Percentiles rank a stretch among this genome's conserved stretches.
Evolutionary conservation across 129 eudicot species (phyloP).

Genomic region (Apium graveolens): DNA sequence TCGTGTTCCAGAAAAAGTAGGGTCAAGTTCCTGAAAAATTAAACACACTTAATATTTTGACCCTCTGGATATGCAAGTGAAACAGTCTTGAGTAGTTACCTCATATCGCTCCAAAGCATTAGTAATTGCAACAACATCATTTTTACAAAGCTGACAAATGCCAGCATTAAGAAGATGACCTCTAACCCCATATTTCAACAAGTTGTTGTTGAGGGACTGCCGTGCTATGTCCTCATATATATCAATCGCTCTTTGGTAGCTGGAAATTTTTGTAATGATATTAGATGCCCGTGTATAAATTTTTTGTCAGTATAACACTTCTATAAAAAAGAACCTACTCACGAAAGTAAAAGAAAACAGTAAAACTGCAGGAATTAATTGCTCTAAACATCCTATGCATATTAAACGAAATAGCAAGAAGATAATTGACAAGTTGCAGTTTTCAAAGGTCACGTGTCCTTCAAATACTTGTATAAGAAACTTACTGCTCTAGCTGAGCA

Average conservation of each 20-base stretch:
- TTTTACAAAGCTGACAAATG: constrained; percentile 63
- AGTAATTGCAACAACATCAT: constrained; percentile 48
- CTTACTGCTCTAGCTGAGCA: constrained; percentile 62
- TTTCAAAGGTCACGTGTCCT: not conserved
- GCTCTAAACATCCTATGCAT: not conserved
- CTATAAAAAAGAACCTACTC: not conserved
- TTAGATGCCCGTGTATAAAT: constrained; percentile 1
- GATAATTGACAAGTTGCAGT: not conserved
- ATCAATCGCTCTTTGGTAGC: constrained; percentile 46
- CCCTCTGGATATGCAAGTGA: not conserved
- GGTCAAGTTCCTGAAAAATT: constrained; percentile 52
- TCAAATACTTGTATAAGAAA: not conserved
- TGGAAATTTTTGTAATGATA: constrained; percentile 16
- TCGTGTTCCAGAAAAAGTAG: constrained; percentile 54
- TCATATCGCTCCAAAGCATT: constrained; percentile 61
- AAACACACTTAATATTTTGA: constrained; percentile 8
- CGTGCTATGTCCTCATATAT: constrained; percentile 51
- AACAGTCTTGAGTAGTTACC: constrained; percentile 23
- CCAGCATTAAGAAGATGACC: constrained; percentile 73
- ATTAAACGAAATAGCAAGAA: not conserved
- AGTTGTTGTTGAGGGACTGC: constrained; percentile 48
- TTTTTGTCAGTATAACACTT: not conserved
- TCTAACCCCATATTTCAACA: constrained; percentile 58
- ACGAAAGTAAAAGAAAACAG: not conserved
- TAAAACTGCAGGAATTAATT: not conserved